A percentile compares a stretch with the other conserved stretches of the same genome.
Evolutionary conservation across 768 basidiomycete genomes (phyloP).

Genomic region (Leccinum boreale): DNA sequence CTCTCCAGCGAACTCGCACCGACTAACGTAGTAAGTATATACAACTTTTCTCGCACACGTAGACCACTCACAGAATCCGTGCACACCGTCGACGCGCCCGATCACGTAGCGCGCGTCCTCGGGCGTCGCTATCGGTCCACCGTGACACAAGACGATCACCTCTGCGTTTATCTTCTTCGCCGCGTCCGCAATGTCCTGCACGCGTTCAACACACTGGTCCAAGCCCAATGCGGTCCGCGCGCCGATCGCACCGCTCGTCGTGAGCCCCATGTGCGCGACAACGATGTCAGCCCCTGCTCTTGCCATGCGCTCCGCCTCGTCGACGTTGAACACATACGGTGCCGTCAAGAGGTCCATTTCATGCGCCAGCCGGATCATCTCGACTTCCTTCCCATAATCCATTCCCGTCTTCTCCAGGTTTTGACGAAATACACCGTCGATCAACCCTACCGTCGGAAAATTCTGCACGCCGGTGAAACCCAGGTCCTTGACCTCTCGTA

Average conservation of each 20-base stretch:
- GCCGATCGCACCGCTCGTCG: constrained; percentile 25
- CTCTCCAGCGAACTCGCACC: constrained; percentile 28
- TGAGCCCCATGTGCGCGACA: constrained; percentile 30
- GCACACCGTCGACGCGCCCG: constrained; percentile 10
- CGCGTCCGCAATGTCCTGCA: constrained; percentile 17
- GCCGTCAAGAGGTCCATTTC: constrained; percentile 24
- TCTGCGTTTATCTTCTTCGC: constrained; percentile 16
- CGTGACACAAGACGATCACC: constrained; percentile 22
- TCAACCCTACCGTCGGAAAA: constrained; percentile 28
- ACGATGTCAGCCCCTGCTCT: constrained; percentile 24
- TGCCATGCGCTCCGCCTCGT: constrained; percentile 26
- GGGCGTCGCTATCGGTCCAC: constrained; percentile 26
- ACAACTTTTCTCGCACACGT: background rate
- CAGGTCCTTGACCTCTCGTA: constrained; percentile 24
- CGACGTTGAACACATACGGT: constrained; percentile 27
- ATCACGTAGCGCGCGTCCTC: constrained; percentile 22
- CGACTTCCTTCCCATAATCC: constrained; percentile 30
- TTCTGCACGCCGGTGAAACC: constrained; percentile 28
- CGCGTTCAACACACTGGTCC: constrained; percentile 21
- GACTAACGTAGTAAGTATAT: background rate
- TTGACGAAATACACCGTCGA: constrained; percentile 28
- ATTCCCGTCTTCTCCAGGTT: constrained; percentile 30
- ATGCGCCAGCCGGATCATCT: constrained; percentile 27
- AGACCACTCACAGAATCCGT: constrained; percentile 24
- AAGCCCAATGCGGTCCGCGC: constrained; percentile 23